These are phyloP conservation scores for Fusarium vanettenii DNA, from an alignment of 2,329 filamentous ascomycete genomes.

Conservation along the genomic window DNA sequence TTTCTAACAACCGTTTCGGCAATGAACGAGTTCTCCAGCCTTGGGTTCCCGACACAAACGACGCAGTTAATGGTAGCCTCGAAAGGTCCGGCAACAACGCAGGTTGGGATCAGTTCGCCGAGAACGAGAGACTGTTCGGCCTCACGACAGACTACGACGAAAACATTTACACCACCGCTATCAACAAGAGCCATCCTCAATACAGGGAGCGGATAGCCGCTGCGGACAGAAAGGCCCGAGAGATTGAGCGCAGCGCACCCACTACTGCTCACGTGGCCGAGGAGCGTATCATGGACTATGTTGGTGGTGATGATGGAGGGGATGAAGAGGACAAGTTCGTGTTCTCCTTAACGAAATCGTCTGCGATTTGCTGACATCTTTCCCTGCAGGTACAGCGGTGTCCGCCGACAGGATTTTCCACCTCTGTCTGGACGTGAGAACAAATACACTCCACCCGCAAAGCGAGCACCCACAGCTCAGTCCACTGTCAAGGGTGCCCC, in stretches of 20 bases:
- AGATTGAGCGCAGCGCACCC: conserved; percentile 83
- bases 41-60: conserved; percentile 78
- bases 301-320: conserved; percentile 71
- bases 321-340: conserved; percentile 91
- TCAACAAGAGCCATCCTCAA: conserved; percentile 84
- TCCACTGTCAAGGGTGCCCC: conserved; percentile 81
- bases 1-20: conserved; percentile 77
- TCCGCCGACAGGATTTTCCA: conserved; percentile 80
- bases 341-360: background rate
- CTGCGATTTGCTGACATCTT: conserved; percentile 27
- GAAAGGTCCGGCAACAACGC: conserved; percentile 66
- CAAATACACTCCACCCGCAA: conserved; percentile 92
- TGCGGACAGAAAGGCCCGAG: conserved; percentile 85
- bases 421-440: conserved; percentile 69
- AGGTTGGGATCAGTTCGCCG: conserved; percentile 93
- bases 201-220: conserved; percentile 82
- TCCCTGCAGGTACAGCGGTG: conserved; percentile 82
- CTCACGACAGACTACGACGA: conserved; percentile 92
- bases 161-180: conserved; percentile 91
- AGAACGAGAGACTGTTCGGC: conserved; percentile 89
- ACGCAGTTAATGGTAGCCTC: conserved; percentile 76
- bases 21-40: conserved; percentile 82
- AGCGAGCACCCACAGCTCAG: conserved; percentile 80
- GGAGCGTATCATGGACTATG: conserved; percentile 80
- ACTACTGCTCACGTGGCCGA: conserved; percentile 88